Evolutionary conservation across 371 early-diverging fungal genomes (phyloP).

Genomic region (Mortierella sp.): DNA sequence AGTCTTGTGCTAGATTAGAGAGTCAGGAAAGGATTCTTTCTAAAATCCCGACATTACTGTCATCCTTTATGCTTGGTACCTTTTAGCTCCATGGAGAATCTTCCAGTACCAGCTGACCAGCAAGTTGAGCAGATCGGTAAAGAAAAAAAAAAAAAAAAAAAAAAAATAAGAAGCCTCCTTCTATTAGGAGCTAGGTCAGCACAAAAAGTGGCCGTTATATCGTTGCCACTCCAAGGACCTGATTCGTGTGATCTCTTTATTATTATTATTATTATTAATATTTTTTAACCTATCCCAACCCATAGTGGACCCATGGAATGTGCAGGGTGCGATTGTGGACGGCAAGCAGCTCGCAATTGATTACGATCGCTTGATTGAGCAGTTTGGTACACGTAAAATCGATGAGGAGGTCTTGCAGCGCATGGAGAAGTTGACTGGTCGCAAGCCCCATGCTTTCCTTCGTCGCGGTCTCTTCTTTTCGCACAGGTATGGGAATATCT

Average conservation of each 20-base stretch:
- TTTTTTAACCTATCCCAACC: too few relatives aligned
- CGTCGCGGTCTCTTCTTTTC: slow-evolving; percentile 98
- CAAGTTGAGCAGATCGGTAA: slow-evolving; percentile 46
- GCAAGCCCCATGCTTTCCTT: slow-evolving; percentile 87
- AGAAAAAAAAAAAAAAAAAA: too few relatives aligned
- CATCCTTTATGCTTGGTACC: too few relatives aligned
- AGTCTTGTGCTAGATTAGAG: too few relatives aligned
- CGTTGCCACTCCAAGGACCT: background rate
- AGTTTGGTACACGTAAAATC: slow-evolving; percentile 95
- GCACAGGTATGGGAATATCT: slow-evolving; percentile 75
- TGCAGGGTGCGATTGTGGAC: slow-evolving; percentile 91
- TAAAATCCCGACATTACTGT: too few relatives aligned
- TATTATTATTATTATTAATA: background rate
- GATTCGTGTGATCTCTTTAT: background rate
- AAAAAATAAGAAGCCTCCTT: too few relatives aligned
- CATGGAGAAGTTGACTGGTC: slow-evolving; percentile 89
- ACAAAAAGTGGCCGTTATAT: too few relatives aligned
- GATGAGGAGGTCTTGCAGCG: slow-evolving; percentile 82
- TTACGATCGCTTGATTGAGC: slow-evolving; percentile 93
- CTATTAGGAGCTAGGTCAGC: background rate
- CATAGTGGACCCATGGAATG: slow-evolving; percentile 96
- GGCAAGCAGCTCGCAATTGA: slow-evolving; percentile 93
- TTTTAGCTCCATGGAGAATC: slow-evolving; percentile 40
- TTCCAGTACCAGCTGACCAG: slow-evolving; percentile 27
- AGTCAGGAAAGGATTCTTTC: too few relatives aligned